Evolutionary conservation across 208 protist species (phyloP).

Genomic region (Strigomonas oncopelti): DNA sequence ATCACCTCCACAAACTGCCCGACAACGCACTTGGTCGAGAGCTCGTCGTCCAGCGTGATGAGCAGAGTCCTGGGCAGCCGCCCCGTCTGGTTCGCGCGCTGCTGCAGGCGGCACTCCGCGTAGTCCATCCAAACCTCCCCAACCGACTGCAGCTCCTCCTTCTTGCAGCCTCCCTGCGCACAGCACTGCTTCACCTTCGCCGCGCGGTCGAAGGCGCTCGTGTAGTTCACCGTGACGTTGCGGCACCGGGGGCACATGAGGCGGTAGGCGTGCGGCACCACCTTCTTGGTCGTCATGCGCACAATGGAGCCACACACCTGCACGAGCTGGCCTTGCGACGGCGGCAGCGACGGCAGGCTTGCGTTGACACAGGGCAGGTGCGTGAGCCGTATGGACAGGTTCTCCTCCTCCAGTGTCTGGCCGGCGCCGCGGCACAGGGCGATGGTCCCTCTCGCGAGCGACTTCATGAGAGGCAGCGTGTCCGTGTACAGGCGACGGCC

Average conservation of each 20-base stretch:
- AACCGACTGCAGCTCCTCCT: conserved; percentile 67
- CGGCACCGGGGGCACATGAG: conserved; percentile 72
- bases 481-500: conserved; percentile 38
- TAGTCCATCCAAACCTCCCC: conserved; percentile 87
- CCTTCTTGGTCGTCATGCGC: conserved; percentile 72
- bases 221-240: conserved; percentile 35
- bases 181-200: conserved; percentile 40
- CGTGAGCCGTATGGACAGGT: conserved; percentile 64
- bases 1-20: conserved; percentile 85
- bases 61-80: conserved; percentile 71
- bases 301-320: conserved; percentile 81
- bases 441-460: conserved; percentile 36
- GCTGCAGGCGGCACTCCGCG: conserved; percentile 85
- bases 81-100: conserved; percentile 69
- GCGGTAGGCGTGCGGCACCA: conserved; percentile 67
- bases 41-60: conserved; percentile 82
- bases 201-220: conserved; percentile 67
- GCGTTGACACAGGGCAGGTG: conserved; percentile 57
- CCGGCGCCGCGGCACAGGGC: conserved; percentile 54
- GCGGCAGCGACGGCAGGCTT: conserved; percentile 57
- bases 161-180: conserved; percentile 46
- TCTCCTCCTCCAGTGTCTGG: conserved; percentile 32
- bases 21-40: conserved; percentile 72
- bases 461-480: conserved; percentile 40
- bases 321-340: conserved; percentile 54